Evolutionary conservation across 495 filamentous ascomycete genomes (phyloP).

Genomic region (Penicillium alfredii): DNA sequence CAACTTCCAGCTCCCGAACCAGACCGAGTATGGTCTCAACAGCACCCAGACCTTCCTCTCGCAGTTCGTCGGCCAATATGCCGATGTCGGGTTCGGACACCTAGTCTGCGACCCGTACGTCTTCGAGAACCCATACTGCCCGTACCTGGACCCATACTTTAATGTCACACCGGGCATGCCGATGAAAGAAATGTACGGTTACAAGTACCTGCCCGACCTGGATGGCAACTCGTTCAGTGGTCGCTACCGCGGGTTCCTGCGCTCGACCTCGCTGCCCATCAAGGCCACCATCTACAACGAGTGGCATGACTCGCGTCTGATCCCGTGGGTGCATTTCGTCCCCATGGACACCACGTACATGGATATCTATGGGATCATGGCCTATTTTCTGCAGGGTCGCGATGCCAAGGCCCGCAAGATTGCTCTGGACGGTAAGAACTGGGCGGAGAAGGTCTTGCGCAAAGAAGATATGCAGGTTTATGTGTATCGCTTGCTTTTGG

Average conservation of each 20-base stretch:
- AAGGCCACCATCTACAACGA: slow-evolving; percentile 49
- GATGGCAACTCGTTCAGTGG: slow-evolving; percentile 53
- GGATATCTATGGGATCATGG: slow-evolving; percentile 38
- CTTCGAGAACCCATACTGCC: slow-evolving; percentile 34
- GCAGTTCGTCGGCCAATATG: slow-evolving; percentile 8
- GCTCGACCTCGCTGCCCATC: slow-evolving; percentile 36
- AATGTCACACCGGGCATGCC: slow-evolving; percentile 27
- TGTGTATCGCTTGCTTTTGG: slow-evolving; percentile 39
- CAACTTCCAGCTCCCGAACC: slow-evolving; percentile 17
- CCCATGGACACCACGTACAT: slow-evolving; percentile 38
- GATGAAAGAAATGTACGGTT: slow-evolving; percentile 47
- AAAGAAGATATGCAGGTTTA: slow-evolving; percentile 37
- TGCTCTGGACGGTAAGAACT: slow-evolving; percentile 36
- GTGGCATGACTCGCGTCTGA: slow-evolving; percentile 52
- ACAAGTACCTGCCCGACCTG: slow-evolving; percentile 48
- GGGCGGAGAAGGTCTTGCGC: slow-evolving; percentile 35
- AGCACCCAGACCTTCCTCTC: slow-evolving; percentile 4
- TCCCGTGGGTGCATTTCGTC: slow-evolving; percentile 53
- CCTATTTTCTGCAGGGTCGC: slow-evolving; percentile 31
- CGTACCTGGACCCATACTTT: slow-evolving; percentile 46
- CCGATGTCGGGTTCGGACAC: slow-evolving; percentile 15
- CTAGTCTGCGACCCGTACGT: slow-evolving; percentile 14
- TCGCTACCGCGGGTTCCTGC: slow-evolving; percentile 44
- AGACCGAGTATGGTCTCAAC: slow-evolving; percentile 10
- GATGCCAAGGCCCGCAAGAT: slow-evolving; percentile 35